Evolutionary conservation across 441 rosid genomes (phyloP).

Genomic region (Adansonia grandidieri): DNA sequence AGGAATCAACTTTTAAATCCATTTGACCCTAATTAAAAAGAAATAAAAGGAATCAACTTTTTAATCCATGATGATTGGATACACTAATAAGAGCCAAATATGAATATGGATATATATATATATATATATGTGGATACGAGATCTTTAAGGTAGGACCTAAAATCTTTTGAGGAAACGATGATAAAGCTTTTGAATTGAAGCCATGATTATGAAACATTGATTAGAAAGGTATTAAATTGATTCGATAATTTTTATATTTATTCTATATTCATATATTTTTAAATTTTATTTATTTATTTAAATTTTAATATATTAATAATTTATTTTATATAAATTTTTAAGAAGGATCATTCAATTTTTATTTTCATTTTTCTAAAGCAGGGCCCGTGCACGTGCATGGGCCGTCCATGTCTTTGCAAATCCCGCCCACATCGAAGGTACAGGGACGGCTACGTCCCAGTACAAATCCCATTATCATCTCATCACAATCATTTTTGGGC

Average conservation of each 20-base stretch:
- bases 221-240: background rate
- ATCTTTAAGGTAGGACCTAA: slow-evolving; percentile 16
- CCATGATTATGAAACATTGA: slow-evolving; percentile 30
- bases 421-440: slow-evolving; percentile 4
- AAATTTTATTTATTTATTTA: no score
- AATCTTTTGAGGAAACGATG: slow-evolving; percentile 26
- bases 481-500: background rate
- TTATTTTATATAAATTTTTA: no score
- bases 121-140: background rate
- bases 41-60: background rate
- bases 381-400: slow-evolving; percentile 25
- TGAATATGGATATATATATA: background rate
- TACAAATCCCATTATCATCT: no score
- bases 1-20: no score
- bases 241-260: no score
- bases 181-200: background rate
- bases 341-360: background rate
- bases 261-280: no score
- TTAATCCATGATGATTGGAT: background rate
- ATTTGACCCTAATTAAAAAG: background rate
- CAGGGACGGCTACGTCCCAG: background rate
- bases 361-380: no score
- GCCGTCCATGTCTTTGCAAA: slow-evolving; percentile 21
- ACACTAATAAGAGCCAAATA: background rate
- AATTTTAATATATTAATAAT: no score